Conservation (phyloP, 2,329 filamentous ascomycete genomes). For the Xylogone sp. region DNA sequence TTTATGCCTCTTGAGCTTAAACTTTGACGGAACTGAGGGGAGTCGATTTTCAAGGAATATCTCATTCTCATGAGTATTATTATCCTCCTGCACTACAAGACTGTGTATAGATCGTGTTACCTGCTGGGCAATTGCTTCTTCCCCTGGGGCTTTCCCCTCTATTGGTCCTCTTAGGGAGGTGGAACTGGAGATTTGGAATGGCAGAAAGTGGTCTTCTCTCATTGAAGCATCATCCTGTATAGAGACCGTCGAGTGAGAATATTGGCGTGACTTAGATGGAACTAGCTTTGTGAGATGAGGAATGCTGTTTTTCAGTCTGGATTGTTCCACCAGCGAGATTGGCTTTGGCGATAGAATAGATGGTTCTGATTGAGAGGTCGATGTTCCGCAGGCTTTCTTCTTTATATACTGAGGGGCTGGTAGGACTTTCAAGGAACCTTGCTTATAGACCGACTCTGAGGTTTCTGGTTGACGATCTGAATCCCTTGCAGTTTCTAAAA, state of each 20-base stretch:
- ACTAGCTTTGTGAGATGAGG: constrained; percentile 30
- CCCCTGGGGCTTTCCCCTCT: not conserved
- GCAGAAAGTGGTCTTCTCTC: not conserved
- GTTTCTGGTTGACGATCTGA: too few species aligned
- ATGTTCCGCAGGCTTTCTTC: constrained; percentile 6
- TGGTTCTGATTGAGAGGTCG: constrained; percentile 18
- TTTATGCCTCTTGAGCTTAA: constrained; percentile 22
- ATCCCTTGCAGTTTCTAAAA: not conserved
- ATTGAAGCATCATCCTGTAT: not conserved
- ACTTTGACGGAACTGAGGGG: constrained; percentile 13
- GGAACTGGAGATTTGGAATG: not conserved
- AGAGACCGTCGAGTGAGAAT: not conserved
- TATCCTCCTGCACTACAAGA: not conserved
- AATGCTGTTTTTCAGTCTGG: constrained; percentile 29
- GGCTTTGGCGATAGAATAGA: constrained; percentile 29
- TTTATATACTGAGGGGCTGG: not conserved
- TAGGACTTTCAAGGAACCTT: not conserved
- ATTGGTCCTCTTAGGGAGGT: not conserved
- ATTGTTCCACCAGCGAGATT: constrained; percentile 28
- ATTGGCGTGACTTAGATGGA: constrained; percentile 19
- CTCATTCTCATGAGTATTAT: not conserved
- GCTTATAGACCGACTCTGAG: not conserved
- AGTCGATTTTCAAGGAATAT: not conserved
- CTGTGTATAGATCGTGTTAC: too few species aligned
- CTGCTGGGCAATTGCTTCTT: too few species aligned